phyloP scores from a whole-genome alignment of 768 basidiomycete genomes.

The button mushroom (Agaricus bisporus) region DNA sequence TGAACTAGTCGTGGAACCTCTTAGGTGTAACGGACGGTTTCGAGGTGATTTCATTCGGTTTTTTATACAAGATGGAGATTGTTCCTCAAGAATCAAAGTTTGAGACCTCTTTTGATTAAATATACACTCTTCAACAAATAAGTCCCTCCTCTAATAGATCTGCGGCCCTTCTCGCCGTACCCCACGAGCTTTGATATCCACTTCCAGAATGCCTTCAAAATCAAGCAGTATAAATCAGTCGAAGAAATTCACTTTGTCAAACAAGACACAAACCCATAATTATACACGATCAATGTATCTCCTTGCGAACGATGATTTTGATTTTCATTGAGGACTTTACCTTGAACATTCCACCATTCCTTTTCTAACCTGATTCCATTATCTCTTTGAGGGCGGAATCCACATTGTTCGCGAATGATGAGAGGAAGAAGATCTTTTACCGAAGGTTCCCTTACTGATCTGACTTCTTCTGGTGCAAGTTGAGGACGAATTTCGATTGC shows the following conservation, averaged over 20 bases:
- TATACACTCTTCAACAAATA: neutral
- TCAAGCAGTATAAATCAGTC: neutral
- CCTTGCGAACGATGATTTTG: conserved; percentile 6
- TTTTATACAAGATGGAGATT: too few relatives aligned
- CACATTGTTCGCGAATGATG: conserved; percentile 48
- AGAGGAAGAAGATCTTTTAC: conserved; percentile 44
- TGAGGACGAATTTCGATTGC: conserved; percentile 48
- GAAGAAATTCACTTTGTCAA: neutral
- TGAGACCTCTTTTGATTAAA: too few relatives aligned
- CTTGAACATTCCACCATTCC: conserved; percentile 23
- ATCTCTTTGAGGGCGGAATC: conserved; percentile 47
- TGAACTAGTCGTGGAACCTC: neutral
- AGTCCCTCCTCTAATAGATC: conserved; percentile 14
- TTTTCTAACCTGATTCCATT: conserved; percentile 56
- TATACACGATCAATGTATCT: conserved; percentile 21
- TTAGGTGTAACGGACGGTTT: too few relatives aligned
- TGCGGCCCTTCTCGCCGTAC: conserved; percentile 15
- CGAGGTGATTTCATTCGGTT: too few relatives aligned
- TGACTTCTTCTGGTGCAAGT: conserved; percentile 48
- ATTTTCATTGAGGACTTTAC: conserved; percentile 13
- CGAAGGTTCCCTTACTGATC: conserved; percentile 38
- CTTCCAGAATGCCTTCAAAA: conserved; percentile 15
- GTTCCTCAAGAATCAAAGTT: too few relatives aligned
- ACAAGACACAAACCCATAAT: conserved; percentile 26
- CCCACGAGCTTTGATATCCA: conserved; percentile 18